phyloP scores from a whole-genome alignment of 352 stramenopile genomes.

The Phytophthora megakarya region DNA sequence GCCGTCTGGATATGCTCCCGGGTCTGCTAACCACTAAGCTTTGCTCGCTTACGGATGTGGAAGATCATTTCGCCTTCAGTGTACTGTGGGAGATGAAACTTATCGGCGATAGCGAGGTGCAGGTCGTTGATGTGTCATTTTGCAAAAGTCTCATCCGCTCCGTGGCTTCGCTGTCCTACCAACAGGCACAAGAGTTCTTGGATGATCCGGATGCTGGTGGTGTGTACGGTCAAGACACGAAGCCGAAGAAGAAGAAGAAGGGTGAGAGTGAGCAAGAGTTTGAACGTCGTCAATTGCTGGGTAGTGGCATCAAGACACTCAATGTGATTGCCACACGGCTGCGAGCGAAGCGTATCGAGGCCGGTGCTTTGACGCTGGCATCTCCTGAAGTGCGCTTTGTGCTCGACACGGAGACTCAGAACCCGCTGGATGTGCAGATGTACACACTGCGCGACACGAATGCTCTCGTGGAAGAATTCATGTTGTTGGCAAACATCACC shows the following conservation, averaged over 20 bases:
- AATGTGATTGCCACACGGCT: constrained; percentile 92
- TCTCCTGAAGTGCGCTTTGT: constrained; percentile 97
- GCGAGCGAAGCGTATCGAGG: constrained; percentile 93
- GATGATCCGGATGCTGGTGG: constrained; percentile 79
- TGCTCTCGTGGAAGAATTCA: constrained; percentile 99
- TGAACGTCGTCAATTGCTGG: constrained; percentile 56
- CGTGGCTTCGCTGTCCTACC: constrained; percentile 96
- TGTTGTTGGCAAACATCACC: constrained; percentile 99
- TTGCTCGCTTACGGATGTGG: constrained; percentile 91
- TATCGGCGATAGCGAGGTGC: constrained; percentile 65
- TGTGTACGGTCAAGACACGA: constrained; percentile 42
- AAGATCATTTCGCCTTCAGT: constrained; percentile 87
- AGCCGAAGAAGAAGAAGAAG: constrained; percentile 45
- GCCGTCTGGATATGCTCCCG: constrained; percentile 98
- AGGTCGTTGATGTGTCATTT: constrained; percentile 96
- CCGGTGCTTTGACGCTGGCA: constrained; percentile 96
- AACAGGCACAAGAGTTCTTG: constrained; percentile 96
- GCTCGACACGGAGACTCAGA: constrained; percentile 98
- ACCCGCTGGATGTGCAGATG: constrained; percentile 97
- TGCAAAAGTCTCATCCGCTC: constrained; percentile 98
- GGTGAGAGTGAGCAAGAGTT: constrained; percentile 42
- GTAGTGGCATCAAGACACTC: constrained; percentile 90
- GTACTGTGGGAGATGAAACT: constrained; percentile 79
- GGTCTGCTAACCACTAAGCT: constrained; percentile 97
- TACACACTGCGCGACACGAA: constrained; percentile 97